Evolutionary conservation across 2,329 filamentous ascomycete genomes (phyloP), one percentile per base, ranked within the genome.

Genomic region (Rhinocladiella mackenziei): DNA sequence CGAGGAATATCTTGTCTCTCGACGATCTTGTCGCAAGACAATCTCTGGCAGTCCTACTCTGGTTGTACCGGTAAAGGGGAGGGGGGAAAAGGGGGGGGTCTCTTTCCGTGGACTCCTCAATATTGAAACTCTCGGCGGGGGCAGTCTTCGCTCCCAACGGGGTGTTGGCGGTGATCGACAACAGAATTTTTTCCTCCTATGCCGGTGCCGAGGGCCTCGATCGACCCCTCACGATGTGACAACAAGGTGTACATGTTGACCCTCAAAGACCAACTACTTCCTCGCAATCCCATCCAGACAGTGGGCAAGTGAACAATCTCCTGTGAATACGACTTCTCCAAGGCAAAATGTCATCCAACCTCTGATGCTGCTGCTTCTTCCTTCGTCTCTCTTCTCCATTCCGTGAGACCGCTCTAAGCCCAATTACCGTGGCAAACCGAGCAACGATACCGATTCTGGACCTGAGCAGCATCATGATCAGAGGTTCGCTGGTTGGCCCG

Each of bases 141-240:
- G 87, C 1, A 87, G 87, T 4, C 92, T 94, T 60, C 86, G 86
- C 7, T 86, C 82, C 3, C 87, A 91, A 61, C 77, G 83, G 34
- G 88, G 83, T 3, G 73, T 71, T 3, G 65, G 64, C 28, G 77
- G 80, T 5, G 66, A 74, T 28, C 65, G 72, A 10, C 65, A 66
- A 17, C 84, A 83, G 75, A 76, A 92, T 56, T 65, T 92, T n/a
- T 5, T 75, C 74, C 1, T 59, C 56, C 8, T 84, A 81, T 55
- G 73, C 78, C 33, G 84, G 84, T 2, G 65, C 88, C 17, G 62
- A 73, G 51, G 54, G n/a, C 88, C 3, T 60, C 69, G 28, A 59
- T 85, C 10, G 58, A 60, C 6, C 49, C 55, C 4, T 62, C 59
- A 5, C 62, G 70, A 33, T 68, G 72, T 13, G 83, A 86, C 58